A percentile compares a stretch with the other conserved stretches of the same genome.
Evolutionary conservation across 2,329 filamentous ascomycete genomes (phyloP).

Genomic region (Fusarium papillatum): DNA sequence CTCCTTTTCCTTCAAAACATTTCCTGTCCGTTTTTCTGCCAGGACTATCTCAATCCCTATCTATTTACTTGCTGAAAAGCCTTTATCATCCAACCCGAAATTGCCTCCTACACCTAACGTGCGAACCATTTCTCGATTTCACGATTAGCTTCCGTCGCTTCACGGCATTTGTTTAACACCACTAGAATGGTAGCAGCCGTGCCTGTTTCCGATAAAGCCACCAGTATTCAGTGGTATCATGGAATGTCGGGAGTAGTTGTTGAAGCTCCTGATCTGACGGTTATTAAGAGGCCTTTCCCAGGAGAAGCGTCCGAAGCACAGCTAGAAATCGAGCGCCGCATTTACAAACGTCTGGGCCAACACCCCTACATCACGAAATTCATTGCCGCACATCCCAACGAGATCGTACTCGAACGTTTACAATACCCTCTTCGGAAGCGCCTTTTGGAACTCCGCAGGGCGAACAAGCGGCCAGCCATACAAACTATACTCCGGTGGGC

Average conservation of each 20-base stretch:
- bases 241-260: not conserved
- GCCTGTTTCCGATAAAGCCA: not conserved
- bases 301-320: not conserved
- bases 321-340: not conserved
- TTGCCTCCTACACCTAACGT: no score
- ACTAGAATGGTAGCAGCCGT: not conserved
- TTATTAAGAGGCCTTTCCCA: not conserved
- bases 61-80: no score
- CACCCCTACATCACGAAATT: not conserved
- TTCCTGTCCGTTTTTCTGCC: no score
- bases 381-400: not conserved
- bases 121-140: no score
- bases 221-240: not conserved
- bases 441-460: not conserved
- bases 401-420: not conserved
- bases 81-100: no score
- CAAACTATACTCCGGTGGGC: not conserved
- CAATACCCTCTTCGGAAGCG: not conserved
- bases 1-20: no score
- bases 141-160: no score
- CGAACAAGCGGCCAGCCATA: not conserved
- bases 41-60: no score
- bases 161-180: not conserved
- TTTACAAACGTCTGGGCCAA: not conserved
- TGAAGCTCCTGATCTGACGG: not conserved